phyloP scores from a whole-genome alignment of 2,329 filamentous ascomycete genomes.

The Aspergillus piperis region DNA sequence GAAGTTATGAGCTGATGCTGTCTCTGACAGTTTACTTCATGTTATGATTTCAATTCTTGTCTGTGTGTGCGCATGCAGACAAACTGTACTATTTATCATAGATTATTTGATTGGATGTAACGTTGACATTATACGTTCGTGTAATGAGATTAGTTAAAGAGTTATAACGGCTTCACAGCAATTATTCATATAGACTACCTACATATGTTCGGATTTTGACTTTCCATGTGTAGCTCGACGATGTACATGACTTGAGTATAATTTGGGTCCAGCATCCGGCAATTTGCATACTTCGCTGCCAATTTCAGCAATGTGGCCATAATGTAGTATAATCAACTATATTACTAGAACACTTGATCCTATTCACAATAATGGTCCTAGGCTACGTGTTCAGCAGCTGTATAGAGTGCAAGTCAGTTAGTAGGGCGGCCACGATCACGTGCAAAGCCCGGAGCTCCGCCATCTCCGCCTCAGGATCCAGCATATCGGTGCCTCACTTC shows the following conservation, averaged over 20 bases:
- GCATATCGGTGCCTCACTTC: neutral
- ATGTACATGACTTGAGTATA: too few species aligned
- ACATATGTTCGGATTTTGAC: too few species aligned
- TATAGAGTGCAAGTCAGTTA: neutral
- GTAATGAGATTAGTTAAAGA: too few species aligned
- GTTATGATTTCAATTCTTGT: conserved; percentile 4
- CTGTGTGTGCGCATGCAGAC: neutral
- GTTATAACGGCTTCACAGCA: too few species aligned
- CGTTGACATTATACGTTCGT: neutral
- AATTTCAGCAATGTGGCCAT: too few species aligned
- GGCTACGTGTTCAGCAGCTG: neutral
- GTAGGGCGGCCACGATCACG: conserved; percentile 8
- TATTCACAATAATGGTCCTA: too few species aligned
- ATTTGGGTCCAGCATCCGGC: too few species aligned
- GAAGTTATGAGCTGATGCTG: neutral
- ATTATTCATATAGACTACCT: too few species aligned
- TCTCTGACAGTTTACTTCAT: neutral
- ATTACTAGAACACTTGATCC: rapidly evolving
- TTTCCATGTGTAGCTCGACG: too few species aligned
- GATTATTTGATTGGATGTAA: neutral
- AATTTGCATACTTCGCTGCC: too few species aligned
- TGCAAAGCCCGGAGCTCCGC: neutral
- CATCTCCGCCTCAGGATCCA: neutral
- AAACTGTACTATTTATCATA: neutral
- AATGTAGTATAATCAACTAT: too few species aligned